phyloP scores from a whole-genome alignment of 768 basidiomycete genomes.

The Boletus rufocinnamomeus region DNA sequence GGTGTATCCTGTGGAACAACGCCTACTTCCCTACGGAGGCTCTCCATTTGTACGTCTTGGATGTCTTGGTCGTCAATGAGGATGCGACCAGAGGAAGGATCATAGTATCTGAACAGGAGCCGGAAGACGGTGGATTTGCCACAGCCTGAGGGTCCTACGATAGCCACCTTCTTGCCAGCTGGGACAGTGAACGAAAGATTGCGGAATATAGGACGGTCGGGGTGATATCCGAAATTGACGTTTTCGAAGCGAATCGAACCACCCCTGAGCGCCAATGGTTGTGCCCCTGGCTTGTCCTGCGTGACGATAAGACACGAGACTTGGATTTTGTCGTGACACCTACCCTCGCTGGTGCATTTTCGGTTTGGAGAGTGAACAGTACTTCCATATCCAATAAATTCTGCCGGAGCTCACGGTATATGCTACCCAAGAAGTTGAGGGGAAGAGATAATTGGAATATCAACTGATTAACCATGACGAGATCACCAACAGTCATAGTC shows the following conservation, averaged over 20 bases:
- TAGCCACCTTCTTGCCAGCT: constrained; percentile 94
- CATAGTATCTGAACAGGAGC: constrained; percentile 92
- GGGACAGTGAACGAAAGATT: constrained; percentile 88
- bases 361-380: constrained; percentile 83
- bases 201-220: constrained; percentile 89
- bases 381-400: constrained; percentile 97
- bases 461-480: constrained; percentile 99
- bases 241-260: constrained; percentile 93
- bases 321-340: background rate
- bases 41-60: constrained; percentile 65
- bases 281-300: constrained; percentile 70
- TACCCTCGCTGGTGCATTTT: constrained; percentile 73
- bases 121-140: constrained; percentile 98
- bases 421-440: constrained; percentile 94
- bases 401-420: constrained; percentile 96
- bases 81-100: constrained; percentile 79
- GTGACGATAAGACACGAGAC: background rate
- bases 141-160: constrained; percentile 96
- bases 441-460: constrained; percentile 97
- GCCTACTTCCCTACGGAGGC: constrained; percentile 75
- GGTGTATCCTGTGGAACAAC: constrained; percentile 99
- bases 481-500: constrained; percentile 96
- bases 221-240: constrained; percentile 88
- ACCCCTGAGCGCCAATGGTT: constrained; percentile 68
- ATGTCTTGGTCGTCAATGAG: constrained; percentile 88